phyloP scores from a whole-genome alignment of 495 filamentous ascomycete genomes.

The Xeromyces bisporus region DNA sequence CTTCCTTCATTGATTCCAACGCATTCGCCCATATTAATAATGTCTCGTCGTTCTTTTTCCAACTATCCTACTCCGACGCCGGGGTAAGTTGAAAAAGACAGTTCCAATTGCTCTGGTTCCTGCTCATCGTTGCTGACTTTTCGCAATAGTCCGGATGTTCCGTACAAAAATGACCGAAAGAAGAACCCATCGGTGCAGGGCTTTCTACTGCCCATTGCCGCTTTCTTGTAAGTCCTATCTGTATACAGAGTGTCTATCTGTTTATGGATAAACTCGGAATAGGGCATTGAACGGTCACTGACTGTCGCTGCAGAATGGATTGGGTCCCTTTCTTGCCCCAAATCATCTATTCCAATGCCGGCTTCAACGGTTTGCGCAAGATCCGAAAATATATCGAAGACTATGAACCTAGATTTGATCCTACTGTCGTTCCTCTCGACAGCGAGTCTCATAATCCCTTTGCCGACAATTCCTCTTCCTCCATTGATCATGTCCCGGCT shows the following conservation, averaged over 20 bases:
- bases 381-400: conserved; percentile 28
- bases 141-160: conserved; percentile 7
- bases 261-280: neutral
- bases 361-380: conserved; percentile 38
- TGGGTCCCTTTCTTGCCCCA: conserved; percentile 18
- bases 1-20: no score
- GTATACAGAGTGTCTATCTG: neutral
- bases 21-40: no score
- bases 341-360: conserved; percentile 47
- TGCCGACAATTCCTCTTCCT: neutral
- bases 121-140: neutral
- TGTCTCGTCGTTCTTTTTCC: no score
- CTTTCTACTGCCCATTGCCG: conserved; percentile 16
- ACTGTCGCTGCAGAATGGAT: conserved; percentile 11
- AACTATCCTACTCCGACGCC: no score
- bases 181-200: conserved; percentile 24
- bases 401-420: conserved; percentile 44
- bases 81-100: no score
- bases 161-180: conserved; percentile 12
- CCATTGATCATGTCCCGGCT: neutral
- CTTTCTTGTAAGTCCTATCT: conserved; percentile 13
- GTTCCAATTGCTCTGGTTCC: no score
- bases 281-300: conserved; percentile 5
- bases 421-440: conserved; percentile 47
- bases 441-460: no score